Base-by-base conservation (phyloP, 306 rosid species). In the Echinosophora koreensis region DNA sequence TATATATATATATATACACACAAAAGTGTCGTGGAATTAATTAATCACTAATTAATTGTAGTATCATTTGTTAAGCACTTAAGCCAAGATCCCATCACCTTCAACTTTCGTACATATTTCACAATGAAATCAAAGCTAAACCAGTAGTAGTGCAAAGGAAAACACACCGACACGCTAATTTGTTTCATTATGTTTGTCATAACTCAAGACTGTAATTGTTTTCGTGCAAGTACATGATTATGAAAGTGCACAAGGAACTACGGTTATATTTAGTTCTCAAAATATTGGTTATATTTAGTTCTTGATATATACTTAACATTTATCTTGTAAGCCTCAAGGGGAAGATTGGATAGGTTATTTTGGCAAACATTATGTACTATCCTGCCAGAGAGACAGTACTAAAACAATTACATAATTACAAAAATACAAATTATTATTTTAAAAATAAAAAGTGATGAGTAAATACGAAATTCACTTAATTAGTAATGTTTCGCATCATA, bases 41-140 rank as follows among this genome's bases (percentile, higher is more conserved):
- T 39, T 64, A 38, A 62, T 42, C 49, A 46, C 11, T 12, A 47
- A 50, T 14, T 50, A 50, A 47, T 13, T 47, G 2, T 5, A n/a
- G 2, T 34, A 5, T 69, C 34, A 69, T 34, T 69, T 34, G 62
- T 34, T 16, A 51, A n/a, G n/a, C n/a, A n/a, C n/a, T n/a, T n/a
- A n/a, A 51, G 47, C 5, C 5, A 15, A n/a, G 74, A 8, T n/a
- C 59, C 15, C 15, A 9, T 9, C n/a, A 11, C 32, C 15, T 16
- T 73, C 22, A 6, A 13, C 38, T 71, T 54, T 56, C 42, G 11
- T 41, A 57, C 32, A 54, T 71, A 30, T 54, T 18, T 39, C 7
- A 44, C 69, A 16, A 0, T 22, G 50, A 64, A 71, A 39, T 72
- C 28, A 56, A 72, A 38, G 77, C 47, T 32, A 16, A 47, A 30